Evolutionary conservation across 768 basidiomycete species (phyloP), one percentile per base, ranked within the genome.

Genomic region (Suillus sp.): DNA sequence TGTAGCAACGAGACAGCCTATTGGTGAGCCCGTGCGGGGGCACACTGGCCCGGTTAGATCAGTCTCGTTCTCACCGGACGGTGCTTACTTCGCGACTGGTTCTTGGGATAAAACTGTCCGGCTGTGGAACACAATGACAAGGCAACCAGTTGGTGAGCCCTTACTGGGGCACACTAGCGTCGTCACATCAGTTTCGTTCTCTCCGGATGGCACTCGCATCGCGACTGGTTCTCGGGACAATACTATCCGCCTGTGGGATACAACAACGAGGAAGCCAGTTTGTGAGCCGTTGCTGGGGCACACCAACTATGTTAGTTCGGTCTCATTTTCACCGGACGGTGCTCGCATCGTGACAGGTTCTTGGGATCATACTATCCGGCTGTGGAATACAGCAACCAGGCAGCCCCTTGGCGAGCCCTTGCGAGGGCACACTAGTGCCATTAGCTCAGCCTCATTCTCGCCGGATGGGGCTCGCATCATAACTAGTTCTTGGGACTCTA

Each of bases 41-140:
- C 58, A 59, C 37, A 43, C 58, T 43, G 4, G 8, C 13, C n/a
- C 22, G 3, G 47, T 60, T 22, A 48, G 5, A 1, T 60, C 59
- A 48, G 59, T 60, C 8, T 59, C 58, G 10, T 59, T 59, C 40
- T 59, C 58, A 8, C 25, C 58, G 6, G 38, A 42, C 27, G 59
- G 59, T 5, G 34, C 47, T 34, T 22, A n/a, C n/a, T 50, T 60
- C 30, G 59, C 13, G 10, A 48, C 59, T 14, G 59, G 59, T n/a
- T 60, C 59, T 18, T 14, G 50, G 32, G 59, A 60, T 18, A 50
- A 35, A 1, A 50, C 59, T 48, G 38, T 60, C 32, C 35, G 59
- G 20, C 18, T 60, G 18, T 60, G 59, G 59, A 34, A 60, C 37
- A 48, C 45, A 48, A 32, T 8, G 20, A 60, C 9, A 2, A 20